A percentile compares a stretch with the other conserved stretches of the same genome.
Evolutionary conservation across 257 asterid genomes (phyloP).

Genomic region (Solanum appendiculatum): DNA sequence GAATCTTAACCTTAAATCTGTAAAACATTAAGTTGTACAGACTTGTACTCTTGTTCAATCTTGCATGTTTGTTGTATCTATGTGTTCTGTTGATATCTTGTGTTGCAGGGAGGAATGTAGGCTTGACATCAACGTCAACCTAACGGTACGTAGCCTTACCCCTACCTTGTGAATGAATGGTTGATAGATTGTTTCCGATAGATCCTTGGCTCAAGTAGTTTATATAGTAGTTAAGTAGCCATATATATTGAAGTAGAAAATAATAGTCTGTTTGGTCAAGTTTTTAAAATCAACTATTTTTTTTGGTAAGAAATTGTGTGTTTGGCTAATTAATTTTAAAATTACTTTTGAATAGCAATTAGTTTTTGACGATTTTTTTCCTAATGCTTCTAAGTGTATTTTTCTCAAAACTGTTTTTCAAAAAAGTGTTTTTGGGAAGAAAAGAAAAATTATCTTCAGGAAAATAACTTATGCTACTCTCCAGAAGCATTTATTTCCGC

Average conservation of each 20-base stretch:
- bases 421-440: too few species aligned
- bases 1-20: slow-evolving; percentile 12
- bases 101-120: not conserved
- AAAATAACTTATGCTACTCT: not conserved
- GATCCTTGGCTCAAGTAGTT: not conserved
- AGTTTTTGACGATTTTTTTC: not conserved
- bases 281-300: not conserved
- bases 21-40: slow-evolving; percentile 45
- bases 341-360: not conserved
- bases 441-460: too few species aligned
- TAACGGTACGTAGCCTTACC: not conserved
- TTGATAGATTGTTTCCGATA: not conserved
- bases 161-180: not conserved
- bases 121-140: not conserved
- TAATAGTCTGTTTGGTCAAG: not conserved
- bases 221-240: not conserved
- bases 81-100: not conserved
- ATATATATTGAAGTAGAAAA: not conserved
- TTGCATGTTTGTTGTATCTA: slow-evolving; percentile 6
- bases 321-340: not conserved
- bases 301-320: not conserved
- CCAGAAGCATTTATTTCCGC: not conserved
- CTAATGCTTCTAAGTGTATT: not conserved
- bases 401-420: not conserved
- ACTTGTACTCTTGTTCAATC: slow-evolving; percentile 22